Conservation (phyloP, 441 rosid species). For the Jatropha podagrica region DNA sequence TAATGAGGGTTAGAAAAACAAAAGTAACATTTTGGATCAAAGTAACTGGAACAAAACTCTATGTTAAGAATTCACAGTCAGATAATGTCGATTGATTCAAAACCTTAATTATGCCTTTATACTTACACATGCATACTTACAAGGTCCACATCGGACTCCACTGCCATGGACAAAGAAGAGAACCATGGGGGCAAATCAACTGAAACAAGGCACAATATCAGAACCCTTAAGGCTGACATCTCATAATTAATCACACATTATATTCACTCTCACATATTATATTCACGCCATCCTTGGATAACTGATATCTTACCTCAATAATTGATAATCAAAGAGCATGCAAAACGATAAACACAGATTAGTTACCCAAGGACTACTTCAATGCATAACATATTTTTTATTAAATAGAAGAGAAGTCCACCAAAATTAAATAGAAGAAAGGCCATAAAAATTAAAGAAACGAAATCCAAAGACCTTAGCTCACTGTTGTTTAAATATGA, state of each 20-base stretch:
- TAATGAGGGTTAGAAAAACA: background rate
- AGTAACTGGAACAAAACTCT: background rate
- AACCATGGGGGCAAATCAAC: slow-evolving; percentile 96
- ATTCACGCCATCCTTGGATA: background rate
- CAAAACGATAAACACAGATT: background rate
- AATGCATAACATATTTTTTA: background rate
- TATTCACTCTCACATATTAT: background rate
- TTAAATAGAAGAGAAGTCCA: background rate
- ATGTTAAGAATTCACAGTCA: background rate
- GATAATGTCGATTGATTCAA: background rate
- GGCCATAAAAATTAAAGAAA: background rate
- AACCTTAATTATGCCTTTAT: background rate
- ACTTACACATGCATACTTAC: slow-evolving; percentile 49
- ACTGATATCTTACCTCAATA: background rate
- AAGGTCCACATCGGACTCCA: slow-evolving; percentile 77
- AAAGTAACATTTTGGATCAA: background rate
- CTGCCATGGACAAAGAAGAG: slow-evolving; percentile 65
- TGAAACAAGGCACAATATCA: slow-evolving; percentile 36
- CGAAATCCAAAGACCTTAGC: too few relatives aligned
- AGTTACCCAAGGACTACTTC: background rate
- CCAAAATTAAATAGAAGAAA: background rate
- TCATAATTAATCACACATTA: background rate
- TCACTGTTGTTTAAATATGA: too few relatives aligned
- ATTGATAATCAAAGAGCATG: background rate
- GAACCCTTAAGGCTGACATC: background rate